Evolutionary conservation across 257 asterid genomes (phyloP), one percentile per base, ranked within the genome.

Genomic region (Solanum ossicruentum): DNA sequence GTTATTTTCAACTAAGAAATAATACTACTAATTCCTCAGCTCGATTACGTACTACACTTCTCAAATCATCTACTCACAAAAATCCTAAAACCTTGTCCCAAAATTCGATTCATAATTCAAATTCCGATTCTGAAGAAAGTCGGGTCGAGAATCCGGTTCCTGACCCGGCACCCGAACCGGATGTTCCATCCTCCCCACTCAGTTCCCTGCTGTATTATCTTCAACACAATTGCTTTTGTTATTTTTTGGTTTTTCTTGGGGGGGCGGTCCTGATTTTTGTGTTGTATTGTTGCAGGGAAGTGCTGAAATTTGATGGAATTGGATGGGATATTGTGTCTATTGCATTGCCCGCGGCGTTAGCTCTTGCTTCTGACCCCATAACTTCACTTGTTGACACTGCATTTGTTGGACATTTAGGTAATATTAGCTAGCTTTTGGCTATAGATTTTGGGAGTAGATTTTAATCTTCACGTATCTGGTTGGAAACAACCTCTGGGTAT

Each of bases 351-450:
- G 98, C 99, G 3, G 97, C 99, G 28, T 84, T 96, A 88, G 98
- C 99, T 86, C 98, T 96, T 51, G 95, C 95, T 0, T 97, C 98
- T 41, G 99, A 96, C 28, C 99, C 99, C 1, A 90, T 96, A 85
- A 84, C 97, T 79, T 93, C 98, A 28, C 95, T 96, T 58, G 93
- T 94, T 49, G 98, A 93, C 89, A 93, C 99, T 49, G 99, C 91
- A 83, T 94, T 90, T 84, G 93, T 96, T 84, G 99, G 99, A 82
- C 99, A 96, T 90, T 85, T 96, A 88, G 99, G 99, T 96, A 83
- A 51, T 12, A 18, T 69, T 69, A 36, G 26, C 51, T 47, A 47
- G 51, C 51, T 1, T 47, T 47, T 47, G 51, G 51, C 51, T 9
- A 45, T 45, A 45, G 51, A 45, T 45, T 45, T 43, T 26, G 28